Evolutionary conservation across 2,329 filamentous ascomycete genomes (phyloP), one percentile per base, ranked within the genome.

Genomic region (Phialophora chinensis): DNA sequence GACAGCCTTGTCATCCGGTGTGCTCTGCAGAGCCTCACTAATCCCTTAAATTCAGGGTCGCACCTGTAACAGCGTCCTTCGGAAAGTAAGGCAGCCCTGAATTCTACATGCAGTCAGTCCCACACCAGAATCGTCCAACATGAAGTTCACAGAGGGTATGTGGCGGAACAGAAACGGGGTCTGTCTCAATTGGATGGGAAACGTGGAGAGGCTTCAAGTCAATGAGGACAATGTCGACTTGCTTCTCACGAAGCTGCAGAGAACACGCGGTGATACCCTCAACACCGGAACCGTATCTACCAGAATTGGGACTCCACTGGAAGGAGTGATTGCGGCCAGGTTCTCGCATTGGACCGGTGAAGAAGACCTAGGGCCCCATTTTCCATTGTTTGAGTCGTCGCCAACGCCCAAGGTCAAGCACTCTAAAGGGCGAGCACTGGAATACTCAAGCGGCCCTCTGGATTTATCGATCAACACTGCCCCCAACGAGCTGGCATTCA

Each of bases 61-160:
- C 17, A n/a, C 38, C 38, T 3, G 12, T 17, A 7, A n/a, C 17
- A n/a, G 38, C 17, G 38, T 44, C 38, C 14, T 7, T 2, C 7
- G 5, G 38, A 3, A 44, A n/a, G 38, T 44, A 44, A n/a, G 14
- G 38, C 38, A 20, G 38, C 2, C 38, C 17, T n/a, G 38, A 44
- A n/a, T 8, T 44, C 38, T 20, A 44, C 14, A 7, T 8, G 14
- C 33, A 10, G 33, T 35, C 33, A 27, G 27, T 12, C 20, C 12
- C 20, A 27, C 23, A 53, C 49, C 49, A 53, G 11, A 23, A 53
- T 23, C 1, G 29, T 29, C 14, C 67, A 77, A 70, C 20, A 79
- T 80, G 78, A 80, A 77, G 74, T 79, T 80, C 71, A 79, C 77
- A 10, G 75, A 78, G 35, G 78, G 78, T 62, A 79, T 79, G 78